phyloP scores from a whole-genome alignment of 1,139 yeast genomes.

The Debaryomyces nepalensis region DNA sequence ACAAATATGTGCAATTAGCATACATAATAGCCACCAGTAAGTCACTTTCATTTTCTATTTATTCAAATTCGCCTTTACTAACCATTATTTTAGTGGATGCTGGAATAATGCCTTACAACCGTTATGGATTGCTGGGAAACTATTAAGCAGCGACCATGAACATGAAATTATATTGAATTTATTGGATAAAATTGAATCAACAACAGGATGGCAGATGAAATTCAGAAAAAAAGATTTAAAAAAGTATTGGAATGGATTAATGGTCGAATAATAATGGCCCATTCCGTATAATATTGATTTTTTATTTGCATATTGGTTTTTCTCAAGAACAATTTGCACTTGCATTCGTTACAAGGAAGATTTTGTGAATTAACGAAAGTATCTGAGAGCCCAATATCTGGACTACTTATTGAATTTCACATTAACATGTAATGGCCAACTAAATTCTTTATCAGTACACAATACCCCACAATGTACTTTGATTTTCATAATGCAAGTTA shows the following conservation, averaged over 20 bases:
- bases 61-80: slow-evolving; percentile 1
- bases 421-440: too few relatives aligned
- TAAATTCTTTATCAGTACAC: too few relatives aligned
- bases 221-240: slow-evolving; percentile 36
- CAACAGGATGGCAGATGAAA: slow-evolving; percentile 38
- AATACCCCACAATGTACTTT: too few relatives aligned
- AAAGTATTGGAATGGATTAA: slow-evolving; percentile 32
- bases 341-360: too few relatives aligned
- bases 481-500: too few relatives aligned
- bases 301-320: neutral
- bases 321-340: too few relatives aligned
- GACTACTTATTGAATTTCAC: too few relatives aligned
- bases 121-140: slow-evolving; percentile 44
- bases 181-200: slow-evolving; percentile 32
- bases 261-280: neutral
- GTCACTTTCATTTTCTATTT: slow-evolving; percentile 4
- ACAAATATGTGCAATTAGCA: slow-evolving; percentile 40
- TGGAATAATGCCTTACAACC: slow-evolving; percentile 47
- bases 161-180: slow-evolving; percentile 35
- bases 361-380: too few relatives aligned
- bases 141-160: slow-evolving; percentile 42
- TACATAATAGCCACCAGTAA: slow-evolving; percentile 35
- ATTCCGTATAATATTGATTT: neutral
- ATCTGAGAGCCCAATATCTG: too few relatives aligned
- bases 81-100: slow-evolving; percentile 28